Conservation (phyloP, 2,329 filamentous ascomycete species). For the Coniochaeta sp. region DNA sequence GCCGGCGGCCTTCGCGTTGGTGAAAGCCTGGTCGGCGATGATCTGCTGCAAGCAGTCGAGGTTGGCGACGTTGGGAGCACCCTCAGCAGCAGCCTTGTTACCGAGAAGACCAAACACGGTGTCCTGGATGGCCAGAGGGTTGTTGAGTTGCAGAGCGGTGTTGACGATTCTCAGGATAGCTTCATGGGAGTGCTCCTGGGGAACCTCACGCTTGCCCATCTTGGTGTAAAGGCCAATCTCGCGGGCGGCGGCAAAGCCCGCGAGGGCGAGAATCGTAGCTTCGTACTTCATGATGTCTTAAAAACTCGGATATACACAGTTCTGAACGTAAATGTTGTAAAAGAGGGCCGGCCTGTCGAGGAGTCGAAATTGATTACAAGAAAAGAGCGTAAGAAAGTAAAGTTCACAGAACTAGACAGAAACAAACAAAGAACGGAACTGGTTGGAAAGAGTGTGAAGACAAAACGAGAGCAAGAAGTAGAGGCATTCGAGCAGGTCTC, state of each 20-base stretch:
- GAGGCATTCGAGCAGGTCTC: not conserved
- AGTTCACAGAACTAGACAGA: conserved; percentile 21
- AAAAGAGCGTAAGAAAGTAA: conserved; percentile 10
- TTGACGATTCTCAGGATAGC: conserved; percentile 29
- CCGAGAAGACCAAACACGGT: conserved; percentile 43
- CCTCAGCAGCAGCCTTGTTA: conserved; percentile 27
- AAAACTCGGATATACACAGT: not conserved
- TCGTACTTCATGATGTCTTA: conserved; percentile 23
- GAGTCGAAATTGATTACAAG: conserved; percentile 12
- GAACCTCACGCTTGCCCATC: conserved; percentile 35
- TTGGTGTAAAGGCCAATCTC: conserved; percentile 16
- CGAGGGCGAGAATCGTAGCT: conserved; percentile 20
- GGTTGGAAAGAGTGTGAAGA: conserved; percentile 12
- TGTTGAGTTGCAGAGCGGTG: conserved; percentile 31
- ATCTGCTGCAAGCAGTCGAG: conserved; percentile 52
- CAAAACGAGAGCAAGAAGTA: conserved; percentile 5
- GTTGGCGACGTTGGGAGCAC: conserved; percentile 26
- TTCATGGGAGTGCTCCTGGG: conserved; percentile 43
- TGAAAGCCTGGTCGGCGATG: conserved; percentile 52
- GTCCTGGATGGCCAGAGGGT: conserved; percentile 38
- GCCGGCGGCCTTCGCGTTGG: conserved; percentile 47
- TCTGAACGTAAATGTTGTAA: conserved; percentile 5
- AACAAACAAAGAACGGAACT: conserved; percentile 15
- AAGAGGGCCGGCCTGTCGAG: conserved; percentile 17
- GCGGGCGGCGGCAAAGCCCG: conserved; percentile 20